Conservation (phyloP, 805 yeast species). For the Saccharomycopsis fibuligera region DNA sequence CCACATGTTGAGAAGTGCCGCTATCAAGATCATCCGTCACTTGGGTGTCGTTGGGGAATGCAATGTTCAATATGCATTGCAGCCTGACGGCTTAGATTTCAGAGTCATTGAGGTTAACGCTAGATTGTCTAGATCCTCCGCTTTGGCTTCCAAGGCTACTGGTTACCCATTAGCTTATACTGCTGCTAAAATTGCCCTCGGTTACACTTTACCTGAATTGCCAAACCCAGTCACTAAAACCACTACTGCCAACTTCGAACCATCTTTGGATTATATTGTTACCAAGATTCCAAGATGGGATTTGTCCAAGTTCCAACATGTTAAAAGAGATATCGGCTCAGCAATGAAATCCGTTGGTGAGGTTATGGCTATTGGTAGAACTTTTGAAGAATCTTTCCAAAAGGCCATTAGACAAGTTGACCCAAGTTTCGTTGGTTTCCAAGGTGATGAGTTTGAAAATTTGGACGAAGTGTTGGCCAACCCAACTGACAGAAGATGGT, state of each 20-base stretch:
- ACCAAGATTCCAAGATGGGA: constrained; percentile 99
- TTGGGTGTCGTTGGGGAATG: constrained; percentile 99
- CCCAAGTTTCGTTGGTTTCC: constrained; percentile 86
- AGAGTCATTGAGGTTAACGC: constrained; percentile 98
- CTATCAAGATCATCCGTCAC: constrained; percentile 94
- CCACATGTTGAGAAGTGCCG: constrained; percentile 96
- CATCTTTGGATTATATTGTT: constrained; percentile 92
- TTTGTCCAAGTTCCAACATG: constrained; percentile 90
- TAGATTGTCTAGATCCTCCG: constrained; percentile 93
- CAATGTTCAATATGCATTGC: constrained; percentile 94
- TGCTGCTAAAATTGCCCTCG: constrained; percentile 94
- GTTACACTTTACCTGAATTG: constrained; percentile 89
- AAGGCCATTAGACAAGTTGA: constrained; percentile 96
- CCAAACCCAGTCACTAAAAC: constrained; percentile 96
- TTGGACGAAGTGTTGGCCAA: constrained; percentile 71
- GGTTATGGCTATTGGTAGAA: constrained; percentile 98
- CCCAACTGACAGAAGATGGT: constrained; percentile 95
- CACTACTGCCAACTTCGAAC: constrained; percentile 95
- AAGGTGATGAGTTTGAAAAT: constrained; percentile 71
- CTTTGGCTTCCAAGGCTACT: constrained; percentile 96
- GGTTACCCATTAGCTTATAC: constrained; percentile 98
- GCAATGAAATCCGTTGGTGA: constrained; percentile 99
- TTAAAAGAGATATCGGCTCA: constrained; percentile 87
- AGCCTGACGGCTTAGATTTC: constrained; percentile 92
- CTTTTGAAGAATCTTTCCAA: constrained; percentile 95